A percentile compares a stretch with the other conserved stretches of the same genome.
These are phyloP conservation scores for Cadophora gregata DNA, from an alignment of 2,329 filamentous ascomycete genomes.

Conservation along the genomic window DNA sequence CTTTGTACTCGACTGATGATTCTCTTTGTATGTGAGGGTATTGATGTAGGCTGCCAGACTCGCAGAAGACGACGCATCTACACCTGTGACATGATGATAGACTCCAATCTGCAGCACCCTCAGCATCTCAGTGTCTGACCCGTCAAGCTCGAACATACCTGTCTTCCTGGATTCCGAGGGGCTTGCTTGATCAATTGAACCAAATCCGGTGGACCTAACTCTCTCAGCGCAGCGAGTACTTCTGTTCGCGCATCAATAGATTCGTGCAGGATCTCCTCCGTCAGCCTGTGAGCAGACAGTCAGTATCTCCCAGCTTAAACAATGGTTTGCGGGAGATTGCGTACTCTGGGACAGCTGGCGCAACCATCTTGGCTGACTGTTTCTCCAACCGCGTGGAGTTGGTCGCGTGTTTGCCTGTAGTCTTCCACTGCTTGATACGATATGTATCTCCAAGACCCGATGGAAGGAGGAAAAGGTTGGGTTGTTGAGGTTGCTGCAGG, in stretches of 20 bases:
- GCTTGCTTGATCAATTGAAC: slow-evolving; percentile 89
- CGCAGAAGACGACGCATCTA: slow-evolving; percentile 96
- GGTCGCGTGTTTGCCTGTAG: neutral
- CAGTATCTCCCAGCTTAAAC: slow-evolving; percentile 24
- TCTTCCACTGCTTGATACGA: neutral
- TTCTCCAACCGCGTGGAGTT: neutral
- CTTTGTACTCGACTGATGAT: slow-evolving; percentile 78
- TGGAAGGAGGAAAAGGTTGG: neutral
- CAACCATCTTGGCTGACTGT: slow-evolving; percentile 40
- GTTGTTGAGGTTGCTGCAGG: neutral
- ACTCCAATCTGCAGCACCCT: slow-evolving; percentile 71
- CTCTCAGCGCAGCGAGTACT: slow-evolving; percentile 81
- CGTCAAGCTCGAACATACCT: slow-evolving; percentile 48
- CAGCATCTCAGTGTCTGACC: slow-evolving; percentile 23
- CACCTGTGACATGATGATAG: slow-evolving; percentile 97
- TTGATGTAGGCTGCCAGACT: slow-evolving; percentile 98
- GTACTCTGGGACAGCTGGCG: slow-evolving; percentile 78
- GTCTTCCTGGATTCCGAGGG: slow-evolving; percentile 61
- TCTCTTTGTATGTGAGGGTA: slow-evolving; percentile 89
- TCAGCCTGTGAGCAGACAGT: slow-evolving; percentile 66
- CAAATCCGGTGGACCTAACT: slow-evolving; percentile 93
- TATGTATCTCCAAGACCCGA: neutral
- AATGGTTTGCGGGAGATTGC: slow-evolving; percentile 38
- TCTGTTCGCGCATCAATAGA: slow-evolving; percentile 93
- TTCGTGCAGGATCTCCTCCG: slow-evolving; percentile 90